A percentile compares a stretch with the other conserved stretches of the same genome.
Conservation (phyloP, 1,284 basidiomycete genomes). For the Ganoderma sinense region DNA sequence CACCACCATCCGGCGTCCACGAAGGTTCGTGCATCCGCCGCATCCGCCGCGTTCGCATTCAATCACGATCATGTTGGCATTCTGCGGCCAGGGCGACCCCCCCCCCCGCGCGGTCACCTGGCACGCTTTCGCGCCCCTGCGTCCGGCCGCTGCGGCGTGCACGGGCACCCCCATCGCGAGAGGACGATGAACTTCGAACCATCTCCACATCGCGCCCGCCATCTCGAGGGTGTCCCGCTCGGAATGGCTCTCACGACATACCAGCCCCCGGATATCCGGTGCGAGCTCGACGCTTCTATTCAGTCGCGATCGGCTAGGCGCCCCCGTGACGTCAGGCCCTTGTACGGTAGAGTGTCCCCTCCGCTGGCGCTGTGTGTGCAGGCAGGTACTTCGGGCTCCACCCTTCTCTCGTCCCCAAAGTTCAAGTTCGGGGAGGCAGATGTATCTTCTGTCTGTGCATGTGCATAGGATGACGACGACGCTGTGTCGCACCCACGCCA, state of each 20-base stretch:
- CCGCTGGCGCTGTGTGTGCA: not conserved
- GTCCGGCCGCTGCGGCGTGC: not conserved
- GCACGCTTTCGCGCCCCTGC: not conserved
- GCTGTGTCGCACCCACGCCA: not conserved
- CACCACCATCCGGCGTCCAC: not conserved
- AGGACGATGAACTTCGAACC: not conserved
- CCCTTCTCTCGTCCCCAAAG: not conserved
- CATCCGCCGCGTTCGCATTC: not conserved
- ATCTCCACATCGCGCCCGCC: not conserved
- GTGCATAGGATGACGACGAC: not conserved
- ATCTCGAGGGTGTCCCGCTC: not conserved
- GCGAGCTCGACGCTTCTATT: not conserved
- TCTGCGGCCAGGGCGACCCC: not conserved
- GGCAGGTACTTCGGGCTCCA: not conserved
- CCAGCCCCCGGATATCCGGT: not conserved
- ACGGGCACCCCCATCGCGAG: conserved; percentile 1
- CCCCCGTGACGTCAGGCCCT: not conserved
- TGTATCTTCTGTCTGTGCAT: not conserved
- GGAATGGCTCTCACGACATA: not conserved
- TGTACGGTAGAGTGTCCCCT: not conserved
- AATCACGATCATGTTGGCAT: too few species aligned
- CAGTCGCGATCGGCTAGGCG: not conserved
- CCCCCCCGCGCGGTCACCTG: not conserved
- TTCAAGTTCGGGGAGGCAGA: not conserved
- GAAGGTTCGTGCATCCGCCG: not conserved